Conservation (phyloP, 2,329 filamentous ascomycete species). For the Epichloe gansuensis region DNA sequence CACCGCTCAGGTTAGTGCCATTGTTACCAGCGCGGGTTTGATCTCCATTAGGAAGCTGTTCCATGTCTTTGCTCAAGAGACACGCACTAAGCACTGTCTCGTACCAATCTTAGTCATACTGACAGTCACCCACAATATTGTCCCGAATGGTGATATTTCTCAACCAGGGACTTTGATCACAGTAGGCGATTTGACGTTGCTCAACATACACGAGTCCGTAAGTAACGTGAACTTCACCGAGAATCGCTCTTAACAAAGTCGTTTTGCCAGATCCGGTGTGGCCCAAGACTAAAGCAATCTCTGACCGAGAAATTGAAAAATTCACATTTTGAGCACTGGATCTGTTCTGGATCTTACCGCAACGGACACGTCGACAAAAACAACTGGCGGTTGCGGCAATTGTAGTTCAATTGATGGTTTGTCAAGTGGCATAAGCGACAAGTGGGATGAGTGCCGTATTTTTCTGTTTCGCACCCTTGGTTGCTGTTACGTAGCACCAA, state of each 20-base stretch:
- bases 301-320: background rate
- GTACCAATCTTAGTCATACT: constrained; percentile 10
- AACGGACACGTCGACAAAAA: constrained; percentile 28
- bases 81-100: constrained; percentile 7
- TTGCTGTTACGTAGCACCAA: constrained; percentile 20
- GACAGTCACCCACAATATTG: constrained; percentile 12
- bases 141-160: constrained; percentile 13
- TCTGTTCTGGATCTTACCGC: constrained; percentile 23
- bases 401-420: background rate
- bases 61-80: constrained; percentile 15
- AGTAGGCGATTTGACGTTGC: background rate
- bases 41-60: constrained; percentile 16
- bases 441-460: background rate
- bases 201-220: constrained; percentile 7
- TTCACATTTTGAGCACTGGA: constrained; percentile 13
- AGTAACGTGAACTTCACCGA: constrained; percentile 6
- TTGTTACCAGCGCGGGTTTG: constrained; percentile 21
- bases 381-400: background rate
- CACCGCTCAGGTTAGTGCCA: constrained; percentile 25
- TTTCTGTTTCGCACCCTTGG: background rate
- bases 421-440: constrained; percentile 14
- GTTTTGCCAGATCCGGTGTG: constrained; percentile 17
- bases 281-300: constrained; percentile 4
- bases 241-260: constrained; percentile 6
- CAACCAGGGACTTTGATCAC: constrained; percentile 10